Evolutionary conservation across 805 yeast species (phyloP), one percentile per base, ranked within the genome.

Genomic region (Sugiyamaella mastotermitis): DNA sequence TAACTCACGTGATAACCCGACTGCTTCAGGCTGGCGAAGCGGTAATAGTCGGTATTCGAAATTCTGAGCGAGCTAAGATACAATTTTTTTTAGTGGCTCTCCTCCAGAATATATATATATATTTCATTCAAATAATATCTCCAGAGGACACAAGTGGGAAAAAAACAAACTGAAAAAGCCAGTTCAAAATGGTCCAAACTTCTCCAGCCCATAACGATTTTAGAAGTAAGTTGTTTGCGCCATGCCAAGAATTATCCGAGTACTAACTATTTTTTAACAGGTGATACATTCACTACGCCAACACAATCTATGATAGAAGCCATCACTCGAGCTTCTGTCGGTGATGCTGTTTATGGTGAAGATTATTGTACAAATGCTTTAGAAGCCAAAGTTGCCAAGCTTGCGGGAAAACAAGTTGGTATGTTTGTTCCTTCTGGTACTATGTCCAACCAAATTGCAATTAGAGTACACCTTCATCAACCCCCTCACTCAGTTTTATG

Each of bases 271-370:
- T 27, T 27, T 13, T 27, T n/a, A 37, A 27, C 48, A 38, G 50
- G 90, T 52, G 97, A 88, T 59, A 88, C 97, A 1, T 85, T 86
- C 71, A 87, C 96, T 3, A 82, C 83, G 9, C 97, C 97, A 16
- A 76, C 95, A 0, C 64, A 66, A 23, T 66, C 74, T 28, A 85
- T 87, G 90, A 56, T 82, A 14, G 68, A 72, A 40, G 77, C 86
- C 32, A 76, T 74, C 32, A 35, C 66, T 19, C 49, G 56, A 4
- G 73, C 83, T 20, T 63, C 88, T 1, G 68, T 74, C 33, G 97
- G 97, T 31, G 97, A 88, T 55, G 73, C 90, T 7, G 96, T 88
- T n/a, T 85, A 85, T 62, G 70, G 75, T 46, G 96, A 88, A 57
- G 97, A 88, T 57, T 61, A 61, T 15, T 76, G 80, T 47, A 84